phyloP scores from a whole-genome alignment of 768 basidiomycete species.

The Collybia nuda region DNA sequence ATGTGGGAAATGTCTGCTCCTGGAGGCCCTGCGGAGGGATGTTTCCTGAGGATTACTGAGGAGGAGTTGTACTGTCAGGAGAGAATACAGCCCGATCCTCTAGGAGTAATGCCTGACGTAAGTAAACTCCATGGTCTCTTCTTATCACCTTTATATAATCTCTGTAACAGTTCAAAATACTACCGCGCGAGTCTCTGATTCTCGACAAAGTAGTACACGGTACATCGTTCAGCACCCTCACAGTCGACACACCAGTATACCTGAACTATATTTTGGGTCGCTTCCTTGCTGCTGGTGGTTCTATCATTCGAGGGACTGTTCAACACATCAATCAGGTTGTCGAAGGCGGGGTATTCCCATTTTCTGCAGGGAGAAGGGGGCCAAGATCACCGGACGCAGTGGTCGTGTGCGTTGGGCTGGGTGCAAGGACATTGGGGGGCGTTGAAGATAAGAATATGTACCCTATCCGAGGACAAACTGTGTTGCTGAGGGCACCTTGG shows the following conservation, averaged over 20 bases:
- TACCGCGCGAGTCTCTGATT: slow-evolving; percentile 38
- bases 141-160: background rate
- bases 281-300: slow-evolving; percentile 58
- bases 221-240: slow-evolving; percentile 57
- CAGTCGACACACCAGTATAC: slow-evolving; percentile 63
- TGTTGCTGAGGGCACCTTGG: slow-evolving; percentile 65
- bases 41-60: slow-evolving; percentile 64
- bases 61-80: slow-evolving; percentile 54
- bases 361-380: slow-evolving; percentile 15
- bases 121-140: slow-evolving; percentile 12
- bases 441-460: slow-evolving; percentile 70
- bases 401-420: slow-evolving; percentile 68
- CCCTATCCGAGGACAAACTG: slow-evolving; percentile 79
- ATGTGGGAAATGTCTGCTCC: slow-evolving; percentile 73
- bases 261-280: slow-evolving; percentile 61
- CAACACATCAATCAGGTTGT: slow-evolving; percentile 66
- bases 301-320: slow-evolving; percentile 47
- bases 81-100: slow-evolving; percentile 31
- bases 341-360: slow-evolving; percentile 44
- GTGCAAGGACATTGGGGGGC: slow-evolving; percentile 68
- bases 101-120: slow-evolving; percentile 55
- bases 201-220: slow-evolving; percentile 41
- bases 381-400: slow-evolving; percentile 45
- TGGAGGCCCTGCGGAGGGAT: slow-evolving; percentile 50
- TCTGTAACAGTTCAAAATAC: slow-evolving; percentile 21